phyloP scores from a whole-genome alignment of 306 rosid genomes.

The Adenanthera pavonina region DNA sequence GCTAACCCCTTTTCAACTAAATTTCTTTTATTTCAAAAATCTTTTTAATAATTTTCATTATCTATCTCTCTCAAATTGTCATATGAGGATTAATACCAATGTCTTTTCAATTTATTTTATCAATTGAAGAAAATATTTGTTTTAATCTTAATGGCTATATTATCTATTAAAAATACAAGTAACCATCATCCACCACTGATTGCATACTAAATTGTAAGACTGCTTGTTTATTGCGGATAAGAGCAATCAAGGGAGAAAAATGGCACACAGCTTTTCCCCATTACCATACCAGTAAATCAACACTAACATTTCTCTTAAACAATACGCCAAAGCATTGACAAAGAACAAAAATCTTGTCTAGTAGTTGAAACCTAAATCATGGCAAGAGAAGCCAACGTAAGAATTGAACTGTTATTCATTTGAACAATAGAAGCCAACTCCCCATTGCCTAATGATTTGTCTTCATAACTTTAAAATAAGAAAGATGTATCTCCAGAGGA shows the following conservation, averaged over 20 bases:
- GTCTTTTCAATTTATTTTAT: no score
- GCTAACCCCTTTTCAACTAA: no score
- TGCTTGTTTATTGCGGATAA: slow-evolving; percentile 12
- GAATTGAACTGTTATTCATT: no score
- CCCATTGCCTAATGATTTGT: slow-evolving; percentile 13
- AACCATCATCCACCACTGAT: slow-evolving; percentile 16
- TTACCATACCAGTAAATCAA: slow-evolving; percentile 29
- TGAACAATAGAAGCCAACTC: slow-evolving; percentile 8
- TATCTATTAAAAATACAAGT: no score
- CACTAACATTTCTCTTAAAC: slow-evolving; percentile 29
- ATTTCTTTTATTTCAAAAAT: no score
- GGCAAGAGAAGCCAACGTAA: no score
- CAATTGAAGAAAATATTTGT: no score
- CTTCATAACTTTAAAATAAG: slow-evolving; percentile 57
- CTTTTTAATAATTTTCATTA: no score
- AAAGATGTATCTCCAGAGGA: slow-evolving; percentile 75
- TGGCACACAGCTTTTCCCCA: slow-evolving; percentile 26
- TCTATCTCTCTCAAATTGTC: no score
- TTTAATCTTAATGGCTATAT: no score
- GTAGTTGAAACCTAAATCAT: slow-evolving; percentile 25
- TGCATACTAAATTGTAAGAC: slow-evolving; percentile 18
- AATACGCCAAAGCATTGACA: slow-evolving; percentile 10
- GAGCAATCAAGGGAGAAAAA: slow-evolving; percentile 25
- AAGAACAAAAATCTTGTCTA: slow-evolving; percentile 25
- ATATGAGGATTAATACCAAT: no score